These are phyloP conservation scores for Diaporthe sp. DNA, from an alignment of 2,329 filamentous ascomycete species.

Conservation along the genomic window DNA sequence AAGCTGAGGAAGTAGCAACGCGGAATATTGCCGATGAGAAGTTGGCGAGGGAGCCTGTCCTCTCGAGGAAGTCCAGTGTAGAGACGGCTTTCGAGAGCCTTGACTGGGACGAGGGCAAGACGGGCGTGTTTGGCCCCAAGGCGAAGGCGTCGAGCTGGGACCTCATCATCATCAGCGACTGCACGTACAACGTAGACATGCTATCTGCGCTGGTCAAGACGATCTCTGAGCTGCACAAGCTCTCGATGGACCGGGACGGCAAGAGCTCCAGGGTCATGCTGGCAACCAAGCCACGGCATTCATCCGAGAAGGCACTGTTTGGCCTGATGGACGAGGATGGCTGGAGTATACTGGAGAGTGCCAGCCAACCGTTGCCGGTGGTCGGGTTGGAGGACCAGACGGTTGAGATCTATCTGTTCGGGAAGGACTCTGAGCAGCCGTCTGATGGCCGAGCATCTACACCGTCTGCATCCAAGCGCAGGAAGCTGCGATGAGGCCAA, in stretches of 20 bases:
- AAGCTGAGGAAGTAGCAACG: slow-evolving; percentile 64
- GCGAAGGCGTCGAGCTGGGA: slow-evolving; percentile 62
- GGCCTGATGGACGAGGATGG: slow-evolving; percentile 59
- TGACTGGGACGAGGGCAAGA: slow-evolving; percentile 68
- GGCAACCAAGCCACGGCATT: slow-evolving; percentile 69
- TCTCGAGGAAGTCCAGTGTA: not conserved
- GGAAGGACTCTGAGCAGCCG: slow-evolving; percentile 48
- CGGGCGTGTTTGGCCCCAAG: slow-evolving; percentile 59
- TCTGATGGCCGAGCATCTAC: not conserved
- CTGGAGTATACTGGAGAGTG: slow-evolving; percentile 60
- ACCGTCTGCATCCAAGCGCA: slow-evolving; percentile 23
- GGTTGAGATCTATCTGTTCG: slow-evolving; percentile 68
- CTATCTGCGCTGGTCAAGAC: slow-evolving; percentile 68
- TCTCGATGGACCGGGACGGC: slow-evolving; percentile 40
- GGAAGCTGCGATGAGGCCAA: slow-evolving; percentile 16
- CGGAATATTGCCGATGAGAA: slow-evolving; percentile 60
- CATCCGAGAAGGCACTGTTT: slow-evolving; percentile 65
- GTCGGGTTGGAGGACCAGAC: slow-evolving; percentile 59
- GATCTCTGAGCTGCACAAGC: slow-evolving; percentile 62
- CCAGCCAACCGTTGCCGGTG: slow-evolving; percentile 61
- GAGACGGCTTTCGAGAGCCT: slow-evolving; percentile 64
- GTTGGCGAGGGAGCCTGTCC: slow-evolving; percentile 20
- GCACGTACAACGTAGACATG: slow-evolving; percentile 73
- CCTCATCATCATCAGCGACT: slow-evolving; percentile 69
- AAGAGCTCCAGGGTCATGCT: slow-evolving; percentile 61